Evolutionary conservation across 441 rosid species (phyloP).

Genomic region (Bocquillonia castaneifolia): DNA sequence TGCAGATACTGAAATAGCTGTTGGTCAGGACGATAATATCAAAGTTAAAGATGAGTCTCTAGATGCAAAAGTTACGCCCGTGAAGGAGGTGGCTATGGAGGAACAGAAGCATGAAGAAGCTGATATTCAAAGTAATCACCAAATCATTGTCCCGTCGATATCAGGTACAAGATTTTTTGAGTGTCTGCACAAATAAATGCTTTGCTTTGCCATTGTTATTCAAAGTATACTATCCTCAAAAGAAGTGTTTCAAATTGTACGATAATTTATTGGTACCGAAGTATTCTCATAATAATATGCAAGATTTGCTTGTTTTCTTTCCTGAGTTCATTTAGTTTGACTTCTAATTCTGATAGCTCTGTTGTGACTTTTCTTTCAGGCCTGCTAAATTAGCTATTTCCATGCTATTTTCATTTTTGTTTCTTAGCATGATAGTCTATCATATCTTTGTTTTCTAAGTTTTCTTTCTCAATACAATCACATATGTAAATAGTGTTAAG

Average conservation of each 20-base stretch:
- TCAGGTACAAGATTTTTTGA: conserved; percentile 40
- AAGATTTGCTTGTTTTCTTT: not conserved
- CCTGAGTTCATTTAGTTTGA: not conserved
- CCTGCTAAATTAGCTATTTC: not conserved
- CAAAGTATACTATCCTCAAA: not conserved
- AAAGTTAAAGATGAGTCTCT: conserved; percentile 24
- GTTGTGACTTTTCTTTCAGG: not conserved
- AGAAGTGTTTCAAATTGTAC: not conserved
- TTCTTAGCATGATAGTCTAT: not conserved
- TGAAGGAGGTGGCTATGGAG: conserved; percentile 33
- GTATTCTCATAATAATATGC: not conserved
- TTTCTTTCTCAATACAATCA: too few relatives aligned
- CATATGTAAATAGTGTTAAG: too few relatives aligned
- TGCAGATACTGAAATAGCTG: conserved; percentile 22
- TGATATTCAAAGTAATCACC: conserved; percentile 29
- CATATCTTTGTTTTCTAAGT: not conserved
- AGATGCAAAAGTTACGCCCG: conserved; percentile 23
- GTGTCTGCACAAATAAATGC: not conserved
- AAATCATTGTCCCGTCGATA: conserved; percentile 18
- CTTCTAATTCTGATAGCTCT: not conserved
- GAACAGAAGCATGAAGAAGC: conserved; percentile 34
- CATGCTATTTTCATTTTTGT: not conserved
- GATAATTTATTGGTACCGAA: not conserved
- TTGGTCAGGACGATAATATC: conserved; percentile 22
- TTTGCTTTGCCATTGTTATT: not conserved